Evolutionary conservation across 2,329 filamentous ascomycete genomes (phyloP).

Genomic region (Allantophomopsis lycopodina): DNA sequence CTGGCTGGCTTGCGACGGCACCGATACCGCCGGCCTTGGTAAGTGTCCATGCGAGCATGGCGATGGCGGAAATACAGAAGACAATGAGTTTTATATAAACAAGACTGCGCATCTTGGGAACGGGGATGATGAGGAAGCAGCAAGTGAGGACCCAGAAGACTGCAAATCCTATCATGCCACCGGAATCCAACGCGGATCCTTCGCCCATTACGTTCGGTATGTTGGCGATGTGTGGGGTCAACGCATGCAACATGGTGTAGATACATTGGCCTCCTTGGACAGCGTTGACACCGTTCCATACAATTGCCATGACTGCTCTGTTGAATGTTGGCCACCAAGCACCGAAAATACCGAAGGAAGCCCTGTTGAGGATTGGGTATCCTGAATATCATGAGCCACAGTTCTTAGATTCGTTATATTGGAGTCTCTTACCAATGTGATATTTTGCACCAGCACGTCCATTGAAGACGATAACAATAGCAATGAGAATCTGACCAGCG

Average conservation of each 20-base stretch:
- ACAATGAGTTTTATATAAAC: conserved; percentile 23
- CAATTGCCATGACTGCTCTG: conserved; percentile 28
- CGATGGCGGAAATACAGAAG: conserved; percentile 22
- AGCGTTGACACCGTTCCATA: conserved; percentile 28
- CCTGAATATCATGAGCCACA: too few relatives aligned
- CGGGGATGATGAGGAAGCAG: conserved; percentile 23
- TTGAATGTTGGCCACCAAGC: conserved; percentile 29
- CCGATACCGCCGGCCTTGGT: conserved; percentile 18
- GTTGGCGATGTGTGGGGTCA: conserved; percentile 24
- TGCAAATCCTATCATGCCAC: conserved; percentile 26
- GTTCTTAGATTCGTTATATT: too few relatives aligned
- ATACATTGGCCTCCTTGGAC: conserved; percentile 20
- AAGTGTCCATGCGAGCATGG: conserved; percentile 25
- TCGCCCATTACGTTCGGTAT: conserved; percentile 25
- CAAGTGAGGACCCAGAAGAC: conserved; percentile 26
- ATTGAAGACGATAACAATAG: conserved; percentile 26
- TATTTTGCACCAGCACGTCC: conserved; percentile 27
- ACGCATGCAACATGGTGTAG: conserved; percentile 26
- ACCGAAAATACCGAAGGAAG: conserved; percentile 26
- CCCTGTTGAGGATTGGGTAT: too few relatives aligned
- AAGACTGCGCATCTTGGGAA: conserved; percentile 21
- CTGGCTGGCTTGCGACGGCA: conserved; percentile 14
- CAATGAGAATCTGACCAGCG: conserved; percentile 26
- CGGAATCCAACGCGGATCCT: conserved; percentile 24
- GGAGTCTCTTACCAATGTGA: conserved; percentile 18